A percentile compares a stretch with the other conserved stretches of the same genome.
Evolutionary conservation across 148 eudicot genomes (phyloP).

Genomic region (Rhododendron vialii): DNA sequence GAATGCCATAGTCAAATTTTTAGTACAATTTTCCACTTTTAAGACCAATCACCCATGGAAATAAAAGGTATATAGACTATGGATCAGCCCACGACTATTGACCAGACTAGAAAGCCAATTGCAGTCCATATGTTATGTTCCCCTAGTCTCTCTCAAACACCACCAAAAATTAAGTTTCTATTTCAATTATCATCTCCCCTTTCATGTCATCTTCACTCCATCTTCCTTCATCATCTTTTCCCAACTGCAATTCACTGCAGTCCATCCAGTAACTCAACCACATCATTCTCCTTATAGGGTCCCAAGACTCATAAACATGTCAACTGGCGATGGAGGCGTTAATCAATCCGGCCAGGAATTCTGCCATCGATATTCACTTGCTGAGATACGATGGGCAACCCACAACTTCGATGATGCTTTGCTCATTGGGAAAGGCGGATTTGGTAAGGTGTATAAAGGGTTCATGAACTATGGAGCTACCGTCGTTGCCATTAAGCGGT

Average conservation of each 20-base stretch:
- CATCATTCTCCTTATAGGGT: not conserved
- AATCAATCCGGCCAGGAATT: not conserved
- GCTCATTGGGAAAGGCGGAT: slow-evolving; percentile 14
- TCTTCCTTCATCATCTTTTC: not conserved
- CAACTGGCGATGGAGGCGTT: not conserved
- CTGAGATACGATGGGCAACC: slow-evolving; percentile 6
- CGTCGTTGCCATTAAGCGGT: slow-evolving; percentile 13
- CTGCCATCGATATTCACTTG: slow-evolving; percentile 4
- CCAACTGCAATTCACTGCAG: not conserved
- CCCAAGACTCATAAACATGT: not conserved
- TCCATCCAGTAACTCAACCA: not conserved
- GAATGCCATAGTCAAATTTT: no score
- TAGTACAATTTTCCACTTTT: no score
- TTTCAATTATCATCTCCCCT: not conserved
- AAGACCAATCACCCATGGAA: not conserved
- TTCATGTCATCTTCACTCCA: not conserved
- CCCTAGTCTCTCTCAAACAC: no score
- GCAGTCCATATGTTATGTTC: not conserved
- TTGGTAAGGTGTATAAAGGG: slow-evolving; percentile 23
- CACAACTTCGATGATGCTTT: slow-evolving; percentile 4
- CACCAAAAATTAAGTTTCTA: no score
- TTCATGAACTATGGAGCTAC: not conserved
- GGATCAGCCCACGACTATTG: not conserved
- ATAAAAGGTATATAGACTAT: not conserved
- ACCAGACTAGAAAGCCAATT: not conserved